Evolutionary conservation across 2,329 filamentous ascomycete species (phyloP).

Genomic region (Colletotrichum sansevieriae): DNA sequence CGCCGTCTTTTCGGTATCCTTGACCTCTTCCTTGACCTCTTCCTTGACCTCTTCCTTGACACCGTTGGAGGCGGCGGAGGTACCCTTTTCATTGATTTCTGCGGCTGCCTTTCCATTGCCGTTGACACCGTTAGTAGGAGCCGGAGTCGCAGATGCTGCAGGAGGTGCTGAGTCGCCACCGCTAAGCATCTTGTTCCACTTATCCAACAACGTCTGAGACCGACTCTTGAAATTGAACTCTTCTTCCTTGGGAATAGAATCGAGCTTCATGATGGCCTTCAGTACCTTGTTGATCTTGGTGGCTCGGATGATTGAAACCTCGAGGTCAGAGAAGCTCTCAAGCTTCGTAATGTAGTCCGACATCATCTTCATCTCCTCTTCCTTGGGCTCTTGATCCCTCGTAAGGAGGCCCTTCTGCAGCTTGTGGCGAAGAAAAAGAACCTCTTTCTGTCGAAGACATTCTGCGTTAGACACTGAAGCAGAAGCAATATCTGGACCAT

Average conservation of each 20-base stretch:
- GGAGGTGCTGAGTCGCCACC: conserved; percentile 62
- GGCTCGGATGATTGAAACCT: conserved; percentile 86
- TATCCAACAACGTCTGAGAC: conserved; percentile 82
- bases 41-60: conserved; percentile 55
- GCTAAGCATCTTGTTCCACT: conserved; percentile 89
- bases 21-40: conserved; percentile 54
- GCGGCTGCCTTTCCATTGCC: conserved; percentile 56
- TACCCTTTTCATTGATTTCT: conserved; percentile 54
- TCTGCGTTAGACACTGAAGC: conserved; percentile 49
- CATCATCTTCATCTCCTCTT: conserved; percentile 85
- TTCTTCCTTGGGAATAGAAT: conserved; percentile 87
- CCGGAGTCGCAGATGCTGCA: conserved; percentile 49
- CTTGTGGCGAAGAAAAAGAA: conserved; percentile 94
- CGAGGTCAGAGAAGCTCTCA: conserved; percentile 83
- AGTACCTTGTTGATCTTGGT: conserved; percentile 99
- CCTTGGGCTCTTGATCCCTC: conserved; percentile 86
- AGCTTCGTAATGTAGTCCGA: conserved; percentile 83
- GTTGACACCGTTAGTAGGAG: conserved; percentile 62
- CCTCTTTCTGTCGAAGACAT: conserved; percentile 71
- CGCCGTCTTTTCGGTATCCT: conserved; percentile 46
- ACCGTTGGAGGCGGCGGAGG: conserved; percentile 52
- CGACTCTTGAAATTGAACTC: conserved; percentile 91
- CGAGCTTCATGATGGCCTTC: conserved; percentile 91
- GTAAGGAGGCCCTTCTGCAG: conserved; percentile 94
- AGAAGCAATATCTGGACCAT: background rate